Evolutionary conservation across 2,329 filamentous ascomycete genomes (phyloP).

Genomic region (Cytospora schulzeri): DNA sequence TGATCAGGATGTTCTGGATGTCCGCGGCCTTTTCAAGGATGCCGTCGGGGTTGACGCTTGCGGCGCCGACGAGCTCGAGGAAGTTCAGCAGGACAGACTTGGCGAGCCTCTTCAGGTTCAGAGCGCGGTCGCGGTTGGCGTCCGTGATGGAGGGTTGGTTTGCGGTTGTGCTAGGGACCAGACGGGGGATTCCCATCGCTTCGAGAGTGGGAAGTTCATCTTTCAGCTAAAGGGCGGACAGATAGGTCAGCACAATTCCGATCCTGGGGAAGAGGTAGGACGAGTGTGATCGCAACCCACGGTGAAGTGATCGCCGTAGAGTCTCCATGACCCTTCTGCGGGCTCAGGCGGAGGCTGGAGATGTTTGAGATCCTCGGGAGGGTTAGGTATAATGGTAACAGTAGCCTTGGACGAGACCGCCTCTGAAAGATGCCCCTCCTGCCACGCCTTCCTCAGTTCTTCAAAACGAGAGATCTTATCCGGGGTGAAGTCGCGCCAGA

Average conservation of each 20-base stretch:
- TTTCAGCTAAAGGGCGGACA: slow-evolving; percentile 45
- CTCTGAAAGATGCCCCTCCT: slow-evolving; percentile 35
- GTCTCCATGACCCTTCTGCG: slow-evolving; percentile 67
- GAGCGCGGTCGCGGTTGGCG: slow-evolving; percentile 63
- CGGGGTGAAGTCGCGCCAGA: slow-evolving; percentile 80
- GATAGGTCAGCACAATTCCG: not conserved
- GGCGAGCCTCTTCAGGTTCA: slow-evolving; percentile 74
- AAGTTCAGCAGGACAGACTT: slow-evolving; percentile 89
- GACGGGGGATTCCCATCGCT: slow-evolving; percentile 70
- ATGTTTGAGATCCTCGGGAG: slow-evolving; percentile 73
- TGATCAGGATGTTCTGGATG: slow-evolving; percentile 80
- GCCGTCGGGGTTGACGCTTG: slow-evolving; percentile 65
- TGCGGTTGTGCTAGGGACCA: slow-evolving; percentile 42
- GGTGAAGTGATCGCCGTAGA: slow-evolving; percentile 71
- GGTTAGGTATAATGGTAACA: slow-evolving; percentile 43
- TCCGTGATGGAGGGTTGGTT: slow-evolving; percentile 45
- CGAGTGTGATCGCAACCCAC: slow-evolving; percentile 36
- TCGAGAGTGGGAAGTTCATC: slow-evolving; percentile 68
- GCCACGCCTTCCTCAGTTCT: slow-evolving; percentile 44
- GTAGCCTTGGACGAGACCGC: slow-evolving; percentile 31
- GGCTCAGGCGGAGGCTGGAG: slow-evolving; percentile 83
- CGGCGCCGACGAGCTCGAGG: slow-evolving; percentile 75
- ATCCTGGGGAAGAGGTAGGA: not conserved
- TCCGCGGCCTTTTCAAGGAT: slow-evolving; percentile 75
- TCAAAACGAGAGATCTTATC: slow-evolving; percentile 66